These are phyloP conservation scores for Geranomyces variabilis DNA, from an alignment of 192 early-diverging fungal species.

Conservation along the genomic window DNA sequence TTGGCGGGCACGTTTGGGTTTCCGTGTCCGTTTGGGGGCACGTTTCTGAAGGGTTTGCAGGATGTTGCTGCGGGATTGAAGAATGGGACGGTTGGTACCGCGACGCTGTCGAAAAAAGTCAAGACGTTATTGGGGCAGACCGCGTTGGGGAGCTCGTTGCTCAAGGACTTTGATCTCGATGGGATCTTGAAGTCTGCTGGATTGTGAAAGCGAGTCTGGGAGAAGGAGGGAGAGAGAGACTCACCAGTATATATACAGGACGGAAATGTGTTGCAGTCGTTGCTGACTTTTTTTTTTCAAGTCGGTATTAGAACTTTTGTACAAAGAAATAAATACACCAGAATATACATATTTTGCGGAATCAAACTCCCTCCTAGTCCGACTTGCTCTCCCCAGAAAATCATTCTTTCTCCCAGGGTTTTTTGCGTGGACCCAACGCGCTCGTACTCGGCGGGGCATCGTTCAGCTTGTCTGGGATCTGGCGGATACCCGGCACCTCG, in stretches of 20 bases:
- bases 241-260: too few species aligned
- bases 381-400: not conserved
- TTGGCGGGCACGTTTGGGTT: conserved; percentile 12
- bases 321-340: too few species aligned
- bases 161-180: not conserved
- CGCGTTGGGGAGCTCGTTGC: not conserved
- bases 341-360: too few species aligned
- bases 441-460: conserved; percentile 24
- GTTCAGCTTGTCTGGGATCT: conserved; percentile 47
- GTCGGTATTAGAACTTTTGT: too few species aligned
- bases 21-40: conserved; percentile 13
- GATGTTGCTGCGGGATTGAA: conserved; percentile 7
- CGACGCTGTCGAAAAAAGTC: not conserved
- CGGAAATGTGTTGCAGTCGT: too few species aligned
- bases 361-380: too few species aligned
- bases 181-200: not conserved
- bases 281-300: too few species aligned
- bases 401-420: conserved; percentile 41
- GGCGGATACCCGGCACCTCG: conserved; percentile 43
- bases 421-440: conserved; percentile 23
- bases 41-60: not conserved
- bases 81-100: conserved; percentile 2
- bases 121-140: not conserved
- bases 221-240: too few species aligned
- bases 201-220: not conserved